phyloP scores from a whole-genome alignment of 2,329 filamentous ascomycete species.

The Piedraia hortae region DNA sequence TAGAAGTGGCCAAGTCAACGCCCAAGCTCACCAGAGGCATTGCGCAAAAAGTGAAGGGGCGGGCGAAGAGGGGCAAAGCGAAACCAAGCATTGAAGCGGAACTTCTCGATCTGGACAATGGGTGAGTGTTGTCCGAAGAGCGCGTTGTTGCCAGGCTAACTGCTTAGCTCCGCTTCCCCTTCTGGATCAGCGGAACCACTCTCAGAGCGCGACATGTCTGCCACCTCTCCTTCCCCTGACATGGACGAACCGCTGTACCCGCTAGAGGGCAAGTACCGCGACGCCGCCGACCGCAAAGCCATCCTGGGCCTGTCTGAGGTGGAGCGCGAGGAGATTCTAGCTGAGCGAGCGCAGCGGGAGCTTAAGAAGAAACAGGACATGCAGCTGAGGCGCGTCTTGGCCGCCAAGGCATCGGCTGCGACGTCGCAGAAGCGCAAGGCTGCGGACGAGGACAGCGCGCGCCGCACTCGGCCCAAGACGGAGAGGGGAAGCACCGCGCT shows the following conservation, averaged over 20 bases:
- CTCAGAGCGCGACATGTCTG: constrained; percentile 32
- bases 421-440: constrained; percentile 47
- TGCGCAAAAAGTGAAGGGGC: constrained; percentile 20
- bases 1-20: constrained; percentile 13
- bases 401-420: constrained; percentile 24
- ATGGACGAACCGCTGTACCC: constrained; percentile 44
- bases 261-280: constrained; percentile 54
- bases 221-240: constrained; percentile 7
- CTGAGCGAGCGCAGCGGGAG: constrained; percentile 59
- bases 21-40: constrained; percentile 14
- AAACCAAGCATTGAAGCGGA: constrained; percentile 41
- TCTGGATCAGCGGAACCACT: constrained; percentile 42
- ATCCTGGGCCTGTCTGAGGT: constrained; percentile 77
- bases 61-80: constrained; percentile 20
- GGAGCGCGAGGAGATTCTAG: constrained; percentile 69
- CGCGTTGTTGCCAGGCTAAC: constrained; percentile 2
- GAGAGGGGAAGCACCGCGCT: constrained; percentile 34
- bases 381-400: constrained; percentile 50
- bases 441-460: constrained; percentile 52
- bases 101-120: constrained; percentile 26
- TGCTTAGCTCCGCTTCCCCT: constrained; percentile 6
- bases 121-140: constrained; percentile 28
- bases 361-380: constrained; percentile 60
- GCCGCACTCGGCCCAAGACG: constrained; percentile 16
- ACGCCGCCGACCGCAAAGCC: constrained; percentile 24